Conservation (phyloP, 1,139 yeast genomes). For the Pichia sp. region DNA sequence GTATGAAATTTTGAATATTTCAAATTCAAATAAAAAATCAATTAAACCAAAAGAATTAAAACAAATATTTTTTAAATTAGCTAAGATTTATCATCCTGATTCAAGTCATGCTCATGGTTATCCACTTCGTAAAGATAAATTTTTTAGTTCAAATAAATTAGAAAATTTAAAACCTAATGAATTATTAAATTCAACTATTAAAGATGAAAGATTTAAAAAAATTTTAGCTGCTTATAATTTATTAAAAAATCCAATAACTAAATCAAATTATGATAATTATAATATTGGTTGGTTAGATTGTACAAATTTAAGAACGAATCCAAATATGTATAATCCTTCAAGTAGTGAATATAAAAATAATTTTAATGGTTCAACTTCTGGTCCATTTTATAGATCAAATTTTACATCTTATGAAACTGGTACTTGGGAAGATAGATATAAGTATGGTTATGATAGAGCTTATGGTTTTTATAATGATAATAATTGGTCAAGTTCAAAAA, state of each 20-base stretch:
- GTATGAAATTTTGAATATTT: conserved; percentile 61
- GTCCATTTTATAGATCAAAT: conserved; percentile 2
- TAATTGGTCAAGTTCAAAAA: conserved; percentile 33
- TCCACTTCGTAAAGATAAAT: conserved; percentile 12
- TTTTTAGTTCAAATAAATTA: no score
- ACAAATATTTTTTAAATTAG: conserved; percentile 52
- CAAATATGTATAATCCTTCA: conserved; percentile 19
- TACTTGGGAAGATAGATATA: conserved; percentile 56
- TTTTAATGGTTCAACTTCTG: conserved; percentile 2
- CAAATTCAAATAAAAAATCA: conserved; percentile 32
- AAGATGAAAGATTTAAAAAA: conserved; percentile 58
- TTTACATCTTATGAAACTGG: conserved; percentile 35
- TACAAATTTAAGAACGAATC: conserved; percentile 18
- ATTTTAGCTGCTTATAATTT: conserved; percentile 71
- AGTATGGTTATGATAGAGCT: conserved; percentile 17
- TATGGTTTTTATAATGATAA: conserved; percentile 24
- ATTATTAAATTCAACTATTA: conserved; percentile 35
- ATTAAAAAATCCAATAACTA: conserved; percentile 49
- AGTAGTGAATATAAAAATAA: conserved; percentile 12
- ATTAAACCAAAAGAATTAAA: conserved; percentile 35
- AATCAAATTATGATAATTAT: conserved; percentile 39
- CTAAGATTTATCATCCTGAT: conserved; percentile 88
- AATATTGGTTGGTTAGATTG: conserved; percentile 37
- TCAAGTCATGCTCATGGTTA: conserved; percentile 28
- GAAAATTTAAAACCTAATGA: no score